phyloP scores from a whole-genome alignment of 768 basidiomycete genomes.

The Cyclocybe cylindracea region DNA sequence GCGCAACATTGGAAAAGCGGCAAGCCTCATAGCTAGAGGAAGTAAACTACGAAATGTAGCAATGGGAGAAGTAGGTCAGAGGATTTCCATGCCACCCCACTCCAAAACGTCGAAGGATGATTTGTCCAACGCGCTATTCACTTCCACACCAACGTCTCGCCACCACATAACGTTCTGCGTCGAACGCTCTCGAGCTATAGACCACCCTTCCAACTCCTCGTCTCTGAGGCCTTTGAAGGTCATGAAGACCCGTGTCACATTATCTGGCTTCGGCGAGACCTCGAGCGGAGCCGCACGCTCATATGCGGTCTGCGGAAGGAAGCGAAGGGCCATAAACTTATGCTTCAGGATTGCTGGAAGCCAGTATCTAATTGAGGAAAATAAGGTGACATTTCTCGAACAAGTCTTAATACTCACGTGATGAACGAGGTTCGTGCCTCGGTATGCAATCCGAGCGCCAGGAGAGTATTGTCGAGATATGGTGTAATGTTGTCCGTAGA shows the following conservation, averaged over 20 bases:
- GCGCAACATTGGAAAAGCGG: too few species aligned
- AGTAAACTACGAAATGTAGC: too few species aligned
- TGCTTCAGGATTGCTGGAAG: slow-evolving; percentile 41
- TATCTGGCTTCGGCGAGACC: slow-evolving; percentile 40
- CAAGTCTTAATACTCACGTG: slow-evolving; percentile 28
- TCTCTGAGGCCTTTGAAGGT: slow-evolving; percentile 39
- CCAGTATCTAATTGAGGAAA: slow-evolving; percentile 36
- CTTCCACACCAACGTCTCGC: slow-evolving; percentile 36
- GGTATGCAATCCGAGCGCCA: slow-evolving; percentile 36
- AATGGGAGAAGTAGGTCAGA: neutral
- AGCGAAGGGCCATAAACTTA: slow-evolving; percentile 42
- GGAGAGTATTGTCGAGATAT: slow-evolving; percentile 36
- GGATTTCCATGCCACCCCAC: slow-evolving; percentile 50
- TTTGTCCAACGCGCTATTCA: slow-evolving; percentile 21
- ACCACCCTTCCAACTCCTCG: slow-evolving; percentile 26
- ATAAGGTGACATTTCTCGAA: neutral
- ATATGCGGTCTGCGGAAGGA: slow-evolving; percentile 44
- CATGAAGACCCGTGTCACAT: slow-evolving; percentile 49
- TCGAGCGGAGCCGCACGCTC: slow-evolving; percentile 38
- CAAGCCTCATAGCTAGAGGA: too few species aligned
- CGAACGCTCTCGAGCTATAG: slow-evolving; percentile 15
- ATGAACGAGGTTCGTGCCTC: slow-evolving; percentile 40
- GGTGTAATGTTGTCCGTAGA: slow-evolving; percentile 22
- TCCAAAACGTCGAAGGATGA: slow-evolving; percentile 41
- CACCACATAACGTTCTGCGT: slow-evolving; percentile 26